Evolutionary conservation across 108 stramenopile genomes (phyloP).

Genomic region (Poteriospumella lacustris): DNA sequence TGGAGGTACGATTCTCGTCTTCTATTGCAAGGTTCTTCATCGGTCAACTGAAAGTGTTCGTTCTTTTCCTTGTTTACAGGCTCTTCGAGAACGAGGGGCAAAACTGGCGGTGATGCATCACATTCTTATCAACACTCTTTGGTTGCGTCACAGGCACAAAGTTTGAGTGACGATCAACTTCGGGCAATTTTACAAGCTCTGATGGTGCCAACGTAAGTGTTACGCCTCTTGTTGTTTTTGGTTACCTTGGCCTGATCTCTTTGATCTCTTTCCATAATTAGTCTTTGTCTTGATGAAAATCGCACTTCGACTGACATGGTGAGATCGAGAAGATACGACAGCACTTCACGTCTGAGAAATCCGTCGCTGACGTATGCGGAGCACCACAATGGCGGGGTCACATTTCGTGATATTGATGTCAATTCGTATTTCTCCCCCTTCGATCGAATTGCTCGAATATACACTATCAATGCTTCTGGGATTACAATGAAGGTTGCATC

Average conservation of each 20-base stretch:
- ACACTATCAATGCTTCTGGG: background rate
- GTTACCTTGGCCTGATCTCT: too few species aligned
- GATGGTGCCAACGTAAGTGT: background rate
- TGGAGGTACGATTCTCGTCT: too few species aligned
- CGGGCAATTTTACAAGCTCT: too few species aligned
- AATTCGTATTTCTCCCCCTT: slow-evolving; percentile 19
- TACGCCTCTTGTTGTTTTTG: too few species aligned
- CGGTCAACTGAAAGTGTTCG: too few species aligned
- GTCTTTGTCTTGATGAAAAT: background rate
- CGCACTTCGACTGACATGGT: background rate
- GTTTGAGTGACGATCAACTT: too few species aligned
- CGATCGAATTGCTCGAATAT: slow-evolving; percentile 21
- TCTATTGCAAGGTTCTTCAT: too few species aligned
- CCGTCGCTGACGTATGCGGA: background rate
- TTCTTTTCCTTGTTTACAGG: too few species aligned
- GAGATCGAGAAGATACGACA: background rate
- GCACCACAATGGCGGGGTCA: background rate
- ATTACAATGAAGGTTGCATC: slow-evolving; percentile 24
- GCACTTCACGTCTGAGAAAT: background rate
- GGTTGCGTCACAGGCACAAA: too few species aligned
- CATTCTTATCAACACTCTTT: too few species aligned
- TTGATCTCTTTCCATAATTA: background rate
- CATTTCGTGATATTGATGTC: background rate
- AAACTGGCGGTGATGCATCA: too few species aligned
- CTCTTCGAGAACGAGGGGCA: too few species aligned